Percentiles rank a stretch among this genome's conserved stretches.
These are phyloP conservation scores for Fusarium nygamai DNA, from an alignment of 2,329 filamentous ascomycete genomes.

Conservation along the genomic window DNA sequence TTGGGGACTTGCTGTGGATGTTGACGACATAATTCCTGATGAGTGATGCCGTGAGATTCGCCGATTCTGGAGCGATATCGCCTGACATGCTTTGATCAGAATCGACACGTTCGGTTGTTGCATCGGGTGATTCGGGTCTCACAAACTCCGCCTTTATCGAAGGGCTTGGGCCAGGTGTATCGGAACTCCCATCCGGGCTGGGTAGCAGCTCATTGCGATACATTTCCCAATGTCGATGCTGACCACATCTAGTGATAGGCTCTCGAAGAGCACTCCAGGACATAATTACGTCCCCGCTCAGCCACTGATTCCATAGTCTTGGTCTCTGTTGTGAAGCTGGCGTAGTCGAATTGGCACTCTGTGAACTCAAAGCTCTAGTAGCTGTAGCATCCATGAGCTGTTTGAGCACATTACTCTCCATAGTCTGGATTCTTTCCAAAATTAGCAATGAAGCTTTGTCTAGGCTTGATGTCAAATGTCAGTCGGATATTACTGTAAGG, in stretches of 20 bases:
- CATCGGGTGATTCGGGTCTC: not conserved
- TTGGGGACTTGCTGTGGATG: not conserved
- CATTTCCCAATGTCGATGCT: not conserved
- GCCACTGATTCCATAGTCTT: not conserved
- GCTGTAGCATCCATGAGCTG: not conserved
- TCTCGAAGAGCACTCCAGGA: not conserved
- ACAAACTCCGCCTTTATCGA: not conserved
- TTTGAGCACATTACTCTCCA: not conserved
- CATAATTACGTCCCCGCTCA: not conserved
- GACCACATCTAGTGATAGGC: not conserved
- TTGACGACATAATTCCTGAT: not conserved
- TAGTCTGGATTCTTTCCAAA: not conserved
- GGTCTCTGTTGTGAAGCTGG: not conserved
- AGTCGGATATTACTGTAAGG: not conserved
- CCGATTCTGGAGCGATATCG: not conserved
- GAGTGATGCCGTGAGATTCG: not conserved
- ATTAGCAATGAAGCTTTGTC: not conserved
- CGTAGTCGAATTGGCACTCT: no score
- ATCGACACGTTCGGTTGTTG: rapidly evolving
- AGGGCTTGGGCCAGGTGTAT: not conserved
- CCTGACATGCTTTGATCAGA: not conserved
- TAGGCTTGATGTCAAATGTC: not conserved
- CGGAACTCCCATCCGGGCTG: not conserved
- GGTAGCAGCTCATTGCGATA: not conserved
- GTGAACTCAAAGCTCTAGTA: no score